phyloP scores from a whole-genome alignment of 1,139 yeast species.

The Geotrichum macrosporum region DNA sequence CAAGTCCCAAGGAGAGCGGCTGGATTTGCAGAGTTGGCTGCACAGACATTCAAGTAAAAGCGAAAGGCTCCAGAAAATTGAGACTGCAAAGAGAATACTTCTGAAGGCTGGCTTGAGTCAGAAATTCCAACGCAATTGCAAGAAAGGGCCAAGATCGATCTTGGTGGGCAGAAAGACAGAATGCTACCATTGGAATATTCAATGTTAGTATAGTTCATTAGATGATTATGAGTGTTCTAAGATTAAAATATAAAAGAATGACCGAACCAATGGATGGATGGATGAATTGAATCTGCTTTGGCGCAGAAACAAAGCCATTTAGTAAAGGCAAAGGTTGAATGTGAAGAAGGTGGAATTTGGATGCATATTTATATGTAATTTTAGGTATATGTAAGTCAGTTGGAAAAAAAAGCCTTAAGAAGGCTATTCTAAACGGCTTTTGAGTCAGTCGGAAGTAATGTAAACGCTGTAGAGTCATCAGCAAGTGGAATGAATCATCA shows the following conservation, averaged over 20 bases:
- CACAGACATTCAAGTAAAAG: conserved; percentile 49
- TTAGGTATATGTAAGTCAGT: no score
- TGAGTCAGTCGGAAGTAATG: no score
- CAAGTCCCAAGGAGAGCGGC: conserved; percentile 51
- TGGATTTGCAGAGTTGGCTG: conserved; percentile 28
- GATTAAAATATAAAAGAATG: not conserved
- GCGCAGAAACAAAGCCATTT: no score
- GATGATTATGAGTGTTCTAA: not conserved
- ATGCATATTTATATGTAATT: no score
- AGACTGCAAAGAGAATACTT: conserved; percentile 45
- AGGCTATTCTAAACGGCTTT: no score
- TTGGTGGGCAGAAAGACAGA: conserved; percentile 43
- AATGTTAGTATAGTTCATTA: conserved; percentile 29
- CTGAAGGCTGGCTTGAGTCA: conserved; percentile 79
- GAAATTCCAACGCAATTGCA: conserved; percentile 76
- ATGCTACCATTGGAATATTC: conserved; percentile 60
- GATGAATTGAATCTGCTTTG: no score
- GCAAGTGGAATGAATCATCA: no score
- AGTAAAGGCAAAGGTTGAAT: no score
- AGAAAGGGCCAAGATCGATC: conserved; percentile 59
- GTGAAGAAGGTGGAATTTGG: no score
- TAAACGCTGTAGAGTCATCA: no score
- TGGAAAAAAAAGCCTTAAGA: no score
- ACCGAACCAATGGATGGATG: no score
- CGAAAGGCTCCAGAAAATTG: conserved; percentile 52